Percentiles rank a stretch among this genome's conserved stretches.
phyloP scores from a whole-genome alignment of 1,284 basidiomycete genomes.

The Golubevia pallescens region DNA sequence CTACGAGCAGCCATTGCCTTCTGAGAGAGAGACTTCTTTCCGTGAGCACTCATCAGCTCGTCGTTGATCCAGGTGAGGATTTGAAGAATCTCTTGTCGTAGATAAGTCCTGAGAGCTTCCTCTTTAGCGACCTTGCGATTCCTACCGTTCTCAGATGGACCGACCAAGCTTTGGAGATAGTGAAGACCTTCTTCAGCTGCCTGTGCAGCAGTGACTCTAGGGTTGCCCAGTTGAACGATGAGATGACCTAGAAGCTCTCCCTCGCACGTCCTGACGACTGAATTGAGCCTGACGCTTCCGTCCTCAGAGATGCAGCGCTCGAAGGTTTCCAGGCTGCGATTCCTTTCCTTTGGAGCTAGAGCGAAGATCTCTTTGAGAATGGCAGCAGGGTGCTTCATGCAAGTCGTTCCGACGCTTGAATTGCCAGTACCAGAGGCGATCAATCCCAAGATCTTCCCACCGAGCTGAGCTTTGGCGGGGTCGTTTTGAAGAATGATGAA shows the following conservation, averaged over 20 bases:
- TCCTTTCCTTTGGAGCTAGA: constrained; percentile 1
- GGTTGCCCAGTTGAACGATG: constrained; percentile 46
- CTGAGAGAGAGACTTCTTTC: constrained; percentile 35
- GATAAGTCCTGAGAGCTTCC: background rate
- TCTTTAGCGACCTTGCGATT: constrained; percentile 13
- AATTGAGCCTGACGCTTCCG: background rate
- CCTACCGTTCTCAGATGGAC: constrained; percentile 12
- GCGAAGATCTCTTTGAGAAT: constrained; percentile 47
- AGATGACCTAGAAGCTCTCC: constrained; percentile 54
- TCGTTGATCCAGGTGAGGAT: constrained; percentile 14
- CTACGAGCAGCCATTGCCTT: constrained; percentile 68
- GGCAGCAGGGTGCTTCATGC: constrained; percentile 43
- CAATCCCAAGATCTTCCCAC: constrained; percentile 28
- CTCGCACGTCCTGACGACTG: constrained; percentile 10
- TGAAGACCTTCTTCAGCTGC: constrained; percentile 43
- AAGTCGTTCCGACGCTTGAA: constrained; percentile 32
- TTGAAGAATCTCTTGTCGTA: constrained; percentile 1
- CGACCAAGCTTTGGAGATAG: constrained; percentile 36
- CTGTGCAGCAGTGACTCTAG: constrained; percentile 13
- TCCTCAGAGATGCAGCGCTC: constrained; percentile 2
- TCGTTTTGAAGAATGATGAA: constrained; percentile 36
- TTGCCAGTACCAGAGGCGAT: constrained; percentile 41
- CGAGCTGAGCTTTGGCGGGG: constrained; percentile 20
- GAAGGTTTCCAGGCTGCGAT: constrained; percentile 7
- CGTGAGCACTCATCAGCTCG: constrained; percentile 40